Conservation (phyloP, 2,329 filamentous ascomycete genomes). For the Penicillium palitans region DNA sequence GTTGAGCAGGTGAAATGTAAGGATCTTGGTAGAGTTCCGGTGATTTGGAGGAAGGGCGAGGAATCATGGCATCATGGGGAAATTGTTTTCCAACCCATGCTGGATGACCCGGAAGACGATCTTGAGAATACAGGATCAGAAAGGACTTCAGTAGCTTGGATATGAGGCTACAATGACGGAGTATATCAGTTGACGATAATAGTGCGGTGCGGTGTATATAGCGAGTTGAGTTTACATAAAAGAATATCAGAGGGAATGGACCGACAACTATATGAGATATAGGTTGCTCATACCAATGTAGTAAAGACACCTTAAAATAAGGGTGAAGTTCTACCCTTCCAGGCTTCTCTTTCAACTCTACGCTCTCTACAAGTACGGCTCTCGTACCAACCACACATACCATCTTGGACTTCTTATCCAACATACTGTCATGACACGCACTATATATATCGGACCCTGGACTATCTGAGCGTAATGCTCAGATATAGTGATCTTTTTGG, state of each 20-base stretch:
- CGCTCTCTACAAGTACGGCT: background rate
- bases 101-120: background rate
- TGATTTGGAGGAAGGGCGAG: slow-evolving; percentile 2
- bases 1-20: background rate
- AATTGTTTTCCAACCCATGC: slow-evolving; percentile 1
- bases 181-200: background rate
- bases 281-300: no score
- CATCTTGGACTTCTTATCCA: no score
- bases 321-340: background rate
- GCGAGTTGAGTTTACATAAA: background rate
- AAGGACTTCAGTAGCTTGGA: background rate
- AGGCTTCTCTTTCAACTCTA: background rate
- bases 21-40: background rate
- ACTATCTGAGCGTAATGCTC: no score
- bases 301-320: background rate
- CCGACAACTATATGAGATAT: no score
- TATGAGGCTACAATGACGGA: background rate
- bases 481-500: no score
- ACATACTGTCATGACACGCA: no score
- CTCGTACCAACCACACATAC: background rate
- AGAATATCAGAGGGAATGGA: background rate
- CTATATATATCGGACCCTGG: no score
- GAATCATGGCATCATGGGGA: slow-evolving; percentile 2
- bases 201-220: background rate
- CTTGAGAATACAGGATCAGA: background rate